phyloP scores from a whole-genome alignment of 2,329 filamentous ascomycete species.

The Didymella arachidicola region DNA sequence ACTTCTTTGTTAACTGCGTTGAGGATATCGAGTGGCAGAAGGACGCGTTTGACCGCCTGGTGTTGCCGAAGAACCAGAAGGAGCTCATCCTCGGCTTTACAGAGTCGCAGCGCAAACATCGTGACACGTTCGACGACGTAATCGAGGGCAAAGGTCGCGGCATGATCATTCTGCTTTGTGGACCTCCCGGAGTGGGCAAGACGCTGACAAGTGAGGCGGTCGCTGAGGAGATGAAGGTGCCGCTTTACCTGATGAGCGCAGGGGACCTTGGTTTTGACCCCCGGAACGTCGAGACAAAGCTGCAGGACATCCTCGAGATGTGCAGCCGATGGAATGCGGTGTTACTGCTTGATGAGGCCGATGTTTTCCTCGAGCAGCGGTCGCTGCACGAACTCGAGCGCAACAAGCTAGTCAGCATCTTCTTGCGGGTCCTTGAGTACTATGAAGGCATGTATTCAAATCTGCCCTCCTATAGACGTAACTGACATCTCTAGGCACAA shows the following conservation, averaged over 20 bases:
- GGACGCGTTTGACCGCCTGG: slow-evolving; percentile 79
- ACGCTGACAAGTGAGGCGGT: slow-evolving; percentile 87
- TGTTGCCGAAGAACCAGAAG: slow-evolving; percentile 70
- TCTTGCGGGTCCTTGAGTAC: slow-evolving; percentile 46
- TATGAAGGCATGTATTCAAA: slow-evolving; percentile 38
- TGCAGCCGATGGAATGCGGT: slow-evolving; percentile 60
- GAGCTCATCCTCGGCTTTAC: slow-evolving; percentile 79
- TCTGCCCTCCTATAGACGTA: not conserved
- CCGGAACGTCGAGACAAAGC: slow-evolving; percentile 53
- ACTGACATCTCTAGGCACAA: slow-evolving; percentile 10
- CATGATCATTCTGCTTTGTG: slow-evolving; percentile 80
- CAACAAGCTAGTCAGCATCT: slow-evolving; percentile 52
- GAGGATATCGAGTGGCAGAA: slow-evolving; percentile 84
- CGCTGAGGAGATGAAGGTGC: slow-evolving; percentile 81
- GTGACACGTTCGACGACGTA: slow-evolving; percentile 76
- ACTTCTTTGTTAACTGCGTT: slow-evolving; percentile 80
- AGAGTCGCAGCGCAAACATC: slow-evolving; percentile 78
- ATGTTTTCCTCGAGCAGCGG: slow-evolving; percentile 66
- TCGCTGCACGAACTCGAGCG: slow-evolving; percentile 42
- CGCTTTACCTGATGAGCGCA: slow-evolving; percentile 81
- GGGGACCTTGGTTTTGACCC: slow-evolving; percentile 64
- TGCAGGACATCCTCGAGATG: slow-evolving; percentile 59
- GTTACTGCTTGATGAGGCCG: slow-evolving; percentile 65
- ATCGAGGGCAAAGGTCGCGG: slow-evolving; percentile 80
- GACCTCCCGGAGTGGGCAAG: slow-evolving; percentile 86